phyloP scores from a whole-genome alignment of 164 flowering plant species.

The Stephania cephalantha region DNA sequence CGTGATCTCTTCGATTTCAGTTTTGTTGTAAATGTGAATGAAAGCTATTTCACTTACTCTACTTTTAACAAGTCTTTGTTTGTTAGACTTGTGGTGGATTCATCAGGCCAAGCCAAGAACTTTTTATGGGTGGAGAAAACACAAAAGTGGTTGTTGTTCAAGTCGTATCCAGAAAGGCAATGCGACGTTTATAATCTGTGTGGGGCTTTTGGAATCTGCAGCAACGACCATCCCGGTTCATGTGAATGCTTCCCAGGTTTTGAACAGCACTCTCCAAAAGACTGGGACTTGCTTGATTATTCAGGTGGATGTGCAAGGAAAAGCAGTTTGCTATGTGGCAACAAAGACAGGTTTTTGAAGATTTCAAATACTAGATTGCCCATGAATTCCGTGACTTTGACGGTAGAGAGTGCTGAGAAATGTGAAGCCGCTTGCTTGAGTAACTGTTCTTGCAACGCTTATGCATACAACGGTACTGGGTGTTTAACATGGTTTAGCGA shows the following conservation, averaged over 20 bases:
- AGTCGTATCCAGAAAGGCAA: slow-evolving; percentile 19
- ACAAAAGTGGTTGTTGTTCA: slow-evolving; percentile 20
- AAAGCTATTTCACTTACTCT: slow-evolving; percentile 19
- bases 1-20: slow-evolving; percentile 9
- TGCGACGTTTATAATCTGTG: slow-evolving; percentile 24
- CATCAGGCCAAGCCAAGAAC: slow-evolving; percentile 15
- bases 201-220: slow-evolving; percentile 26
- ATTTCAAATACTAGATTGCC: slow-evolving; percentile 13
- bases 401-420: slow-evolving; percentile 6
- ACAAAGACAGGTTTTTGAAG: slow-evolving; percentile 8
- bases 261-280: slow-evolving; percentile 1
- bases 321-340: slow-evolving; percentile 17
- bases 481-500: slow-evolving; percentile 30
- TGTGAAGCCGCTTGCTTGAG: slow-evolving; percentile 27
- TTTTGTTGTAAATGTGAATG: slow-evolving; percentile 11
- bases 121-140: slow-evolving; percentile 12
- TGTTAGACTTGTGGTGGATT: slow-evolving; percentile 12
- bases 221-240: not conserved
- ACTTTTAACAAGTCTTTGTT: slow-evolving; percentile 5
- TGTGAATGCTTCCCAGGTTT: slow-evolving; percentile 29
- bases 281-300: slow-evolving; percentile 19
- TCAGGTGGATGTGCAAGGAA: slow-evolving; percentile 25
- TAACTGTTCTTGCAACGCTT: slow-evolving; percentile 35
- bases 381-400: not conserved
- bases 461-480: slow-evolving; percentile 8